Base-by-base conservation (phyloP, 176 grass and related monocot genomes). In the Elaeis guineensis region DNA sequence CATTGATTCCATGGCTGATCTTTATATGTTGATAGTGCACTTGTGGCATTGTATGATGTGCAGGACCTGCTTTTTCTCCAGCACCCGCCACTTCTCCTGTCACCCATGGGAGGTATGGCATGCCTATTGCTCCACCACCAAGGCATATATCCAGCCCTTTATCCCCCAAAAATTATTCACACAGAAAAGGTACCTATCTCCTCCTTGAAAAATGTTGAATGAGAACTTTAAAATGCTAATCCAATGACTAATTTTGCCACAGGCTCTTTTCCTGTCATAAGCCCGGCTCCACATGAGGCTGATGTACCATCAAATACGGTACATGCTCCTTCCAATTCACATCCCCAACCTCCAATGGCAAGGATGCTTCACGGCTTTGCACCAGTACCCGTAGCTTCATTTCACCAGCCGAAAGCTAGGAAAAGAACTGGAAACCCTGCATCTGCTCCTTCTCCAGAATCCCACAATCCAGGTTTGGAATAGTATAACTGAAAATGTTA, bases 191-290 rank as follows among this genome's bases (percentile, higher is more conserved):
- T 84, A 67, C 23, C 59, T 53, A 69, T 74, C 55, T 57, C 25
- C 51, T 29, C 7, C 55, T 53, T 62, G 30, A 5, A 68, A 51
- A 69, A 55, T 18, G 19, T 2, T 21, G 17, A 16, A 52, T 62
- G 58, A 62, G 12, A 70, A 44, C 39, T 28, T n/a, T 20, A 5
- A 17, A 30, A 18, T 39, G 53, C 16, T 39, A 55, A 17, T 65
- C 51, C 17, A 59, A n/a, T 18, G 14, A 24, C 30, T 55, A 3
- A 60, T 61, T 21, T 85, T 75, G 17, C 35, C 67, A 17, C 84
- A 88, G 87, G 63, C 49, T 79, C 75, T 57, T 83, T 62, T 69
- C 85, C 85, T 72, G 63, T 69, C 20, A 75, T 77, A 82, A 89
- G 73, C 77, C 84, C 81, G 75, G 51, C 79, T 71, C 70, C 64